phyloP scores from a whole-genome alignment of 129 eudicot species.

The Flaveria bidentis region DNA sequence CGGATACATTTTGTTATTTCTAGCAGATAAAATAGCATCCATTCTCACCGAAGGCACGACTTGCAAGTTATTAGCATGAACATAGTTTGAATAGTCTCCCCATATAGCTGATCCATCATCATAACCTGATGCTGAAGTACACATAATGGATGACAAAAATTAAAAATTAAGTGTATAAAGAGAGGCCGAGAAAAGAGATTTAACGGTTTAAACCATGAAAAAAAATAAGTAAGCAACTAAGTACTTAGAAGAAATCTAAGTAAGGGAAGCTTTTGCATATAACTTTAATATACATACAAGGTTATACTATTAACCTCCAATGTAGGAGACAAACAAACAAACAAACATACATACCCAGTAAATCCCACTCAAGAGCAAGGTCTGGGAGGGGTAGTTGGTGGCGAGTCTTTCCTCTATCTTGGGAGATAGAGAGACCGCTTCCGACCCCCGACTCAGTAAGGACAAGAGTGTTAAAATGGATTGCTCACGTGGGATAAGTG shows the following conservation, averaged over 20 bases:
- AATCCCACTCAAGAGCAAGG: too few relatives aligned
- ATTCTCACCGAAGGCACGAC: conserved; percentile 79
- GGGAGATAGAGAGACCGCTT: too few relatives aligned
- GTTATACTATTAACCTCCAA: not conserved
- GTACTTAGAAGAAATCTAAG: not conserved
- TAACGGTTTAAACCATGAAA: not conserved
- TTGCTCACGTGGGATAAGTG: not conserved
- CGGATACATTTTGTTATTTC: not conserved
- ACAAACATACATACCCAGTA: too few relatives aligned
- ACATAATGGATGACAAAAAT: conserved; percentile 6
- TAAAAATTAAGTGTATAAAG: not conserved
- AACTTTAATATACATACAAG: not conserved
- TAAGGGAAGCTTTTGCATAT: not conserved
- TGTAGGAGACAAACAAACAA: too few relatives aligned
- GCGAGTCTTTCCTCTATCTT: too few relatives aligned
- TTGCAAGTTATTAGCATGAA: conserved; percentile 73
- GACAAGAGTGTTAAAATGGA: not conserved
- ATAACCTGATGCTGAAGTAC: conserved; percentile 51
- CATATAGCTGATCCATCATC: conserved; percentile 66
- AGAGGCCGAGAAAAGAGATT: not conserved
- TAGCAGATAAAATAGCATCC: not conserved
- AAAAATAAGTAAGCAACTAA: not conserved
- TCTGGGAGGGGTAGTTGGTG: too few relatives aligned
- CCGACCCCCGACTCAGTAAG: too few relatives aligned
- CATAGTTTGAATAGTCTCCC: conserved; percentile 84